Base-by-base conservation (phyloP, 2,329 filamentous ascomycete species). In the Lachnellula suecica region DNA sequence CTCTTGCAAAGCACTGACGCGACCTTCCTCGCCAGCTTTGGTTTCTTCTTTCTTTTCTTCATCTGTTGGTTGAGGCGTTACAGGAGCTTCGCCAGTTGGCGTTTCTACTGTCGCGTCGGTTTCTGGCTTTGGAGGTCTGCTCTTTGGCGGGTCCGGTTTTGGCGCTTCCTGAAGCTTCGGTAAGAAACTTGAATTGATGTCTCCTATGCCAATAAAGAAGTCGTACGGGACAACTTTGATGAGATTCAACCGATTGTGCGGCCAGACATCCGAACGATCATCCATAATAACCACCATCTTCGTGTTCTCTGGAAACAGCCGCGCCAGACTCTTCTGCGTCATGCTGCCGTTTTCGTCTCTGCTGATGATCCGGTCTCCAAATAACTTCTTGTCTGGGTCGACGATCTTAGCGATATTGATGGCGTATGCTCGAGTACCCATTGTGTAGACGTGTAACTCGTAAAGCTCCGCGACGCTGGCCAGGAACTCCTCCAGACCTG, bases 271-370 rank as follows among this genome's bases (percentile, higher is more conserved):
- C 48, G 91, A 91, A 61, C 94, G 84, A 71, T 99, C 94, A 68
- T 99, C 94, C 59, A 99, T 99, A 63, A 99, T 97, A 53, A 97
- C 92, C 1, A 97, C 95, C 94, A 99, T 99, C 71, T 96, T 93
- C 5, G 93, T 97, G 71, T 95, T 95, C 54, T 96, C 90, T 4
- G 95, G 94, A 69, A 99, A 99, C 13, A 99, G 73, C 7, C 94
- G 84, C 66, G 94, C 89, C 25, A 99, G 75, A 61, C 86, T 94
- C 78, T 99, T 99, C 53, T 88, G 85, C 2, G 87, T 89, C 70
- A 97, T 85, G 69, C 88, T 97, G 49, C 93, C 93, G 68, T 95
- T 99, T 72, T 99, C 94, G 68, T 97, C 93, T 64, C 94, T 88
- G 71, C 93, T 97, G 65, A 99, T 88, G 63, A 99, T 92, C 50